Percentiles rank a stretch among this genome's conserved stretches.
Evolutionary conservation across 192 early-diverging fungal species (phyloP).

Genomic region (Rhizoclosmatium sp.): DNA sequence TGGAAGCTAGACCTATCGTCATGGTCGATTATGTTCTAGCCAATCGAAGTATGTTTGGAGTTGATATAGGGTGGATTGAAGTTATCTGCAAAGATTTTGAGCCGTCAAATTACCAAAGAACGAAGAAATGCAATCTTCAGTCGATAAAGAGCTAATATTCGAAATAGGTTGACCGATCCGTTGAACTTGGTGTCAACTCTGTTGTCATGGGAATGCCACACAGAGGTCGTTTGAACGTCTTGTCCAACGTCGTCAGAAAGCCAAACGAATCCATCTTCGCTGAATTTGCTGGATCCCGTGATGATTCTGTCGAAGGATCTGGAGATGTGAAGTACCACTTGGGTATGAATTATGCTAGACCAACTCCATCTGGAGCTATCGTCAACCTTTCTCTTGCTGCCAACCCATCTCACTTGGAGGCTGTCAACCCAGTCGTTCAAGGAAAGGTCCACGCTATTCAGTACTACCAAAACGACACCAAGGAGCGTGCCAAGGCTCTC

Average conservation of each 20-base stretch:
- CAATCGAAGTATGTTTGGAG: no score
- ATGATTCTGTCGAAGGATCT: constrained; percentile 91
- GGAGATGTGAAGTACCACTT: constrained; percentile 82
- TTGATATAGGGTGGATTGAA: no score
- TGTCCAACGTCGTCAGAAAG: constrained; percentile 99
- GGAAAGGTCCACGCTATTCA: constrained; percentile 97
- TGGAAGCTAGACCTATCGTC: neutral
- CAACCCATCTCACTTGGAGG: constrained; percentile 99
- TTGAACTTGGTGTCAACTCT: constrained; percentile 93
- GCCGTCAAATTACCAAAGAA: no score
- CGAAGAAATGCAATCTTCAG: no score
- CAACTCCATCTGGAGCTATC: constrained; percentile 95
- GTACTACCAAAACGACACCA: constrained; percentile 90
- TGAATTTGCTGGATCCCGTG: constrained; percentile 91
- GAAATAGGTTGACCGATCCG: constrained; percentile 88
- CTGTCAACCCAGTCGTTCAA: constrained; percentile 96
- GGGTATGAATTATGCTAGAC: constrained; percentile 89
- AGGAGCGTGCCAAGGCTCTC: constrained; percentile 82
- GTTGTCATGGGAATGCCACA: constrained; percentile 99
- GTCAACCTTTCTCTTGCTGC: constrained; percentile 97
- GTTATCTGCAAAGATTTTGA: no score
- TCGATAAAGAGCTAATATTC: neutral
- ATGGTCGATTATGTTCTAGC: constrained; percentile 5
- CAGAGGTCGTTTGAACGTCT: constrained; percentile 97
- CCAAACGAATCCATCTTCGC: constrained; percentile 98